Percentiles rank a stretch among this genome's conserved stretches.
Evolutionary conservation across 2,329 filamentous ascomycete species (phyloP).

Genomic region (Penicillium sp.): DNA sequence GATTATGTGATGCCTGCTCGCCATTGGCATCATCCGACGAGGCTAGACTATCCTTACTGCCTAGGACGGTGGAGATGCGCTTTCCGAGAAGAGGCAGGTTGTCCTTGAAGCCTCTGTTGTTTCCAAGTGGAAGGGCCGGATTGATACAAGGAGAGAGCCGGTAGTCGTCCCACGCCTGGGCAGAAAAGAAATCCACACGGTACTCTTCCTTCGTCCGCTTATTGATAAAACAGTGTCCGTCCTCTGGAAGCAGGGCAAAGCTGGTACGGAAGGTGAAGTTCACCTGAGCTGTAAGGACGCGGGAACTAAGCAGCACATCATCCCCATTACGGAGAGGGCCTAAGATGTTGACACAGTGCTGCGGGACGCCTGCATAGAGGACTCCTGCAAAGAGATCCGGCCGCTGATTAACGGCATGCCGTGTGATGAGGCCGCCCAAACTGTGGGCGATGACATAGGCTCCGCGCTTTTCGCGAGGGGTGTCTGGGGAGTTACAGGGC

Average conservation of each 20-base stretch:
- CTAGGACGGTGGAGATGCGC: constrained; percentile 33
- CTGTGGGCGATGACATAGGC: constrained; percentile 79
- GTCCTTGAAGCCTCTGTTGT: constrained; percentile 28
- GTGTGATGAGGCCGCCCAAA: constrained; percentile 75
- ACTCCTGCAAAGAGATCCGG: constrained; percentile 82
- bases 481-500: constrained; percentile 59
- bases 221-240: constrained; percentile 80
- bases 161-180: constrained; percentile 69
- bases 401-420: constrained; percentile 74
- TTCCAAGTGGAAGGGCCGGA: constrained; percentile 52
- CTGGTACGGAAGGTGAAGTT: constrained; percentile 86
- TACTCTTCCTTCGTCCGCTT: constrained; percentile 71
- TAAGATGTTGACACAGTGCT: constrained; percentile 81
- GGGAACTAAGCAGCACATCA: constrained; percentile 81
- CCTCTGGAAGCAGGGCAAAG: constrained; percentile 74
- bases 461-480: constrained; percentile 55
- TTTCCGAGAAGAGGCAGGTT: constrained; percentile 36
- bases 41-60: too few relatives aligned
- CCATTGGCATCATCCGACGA: too few relatives aligned
- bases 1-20: too few relatives aligned
- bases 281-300: constrained; percentile 75
- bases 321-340: constrained; percentile 88
- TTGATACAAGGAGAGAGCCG: constrained; percentile 67
- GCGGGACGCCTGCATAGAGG: constrained; percentile 73
- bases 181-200: constrained; percentile 72